These are phyloP conservation scores for Pseudogymnoascus sp. DNA, from an alignment of 2,329 filamentous ascomycete genomes.

Conservation along the genomic window DNA sequence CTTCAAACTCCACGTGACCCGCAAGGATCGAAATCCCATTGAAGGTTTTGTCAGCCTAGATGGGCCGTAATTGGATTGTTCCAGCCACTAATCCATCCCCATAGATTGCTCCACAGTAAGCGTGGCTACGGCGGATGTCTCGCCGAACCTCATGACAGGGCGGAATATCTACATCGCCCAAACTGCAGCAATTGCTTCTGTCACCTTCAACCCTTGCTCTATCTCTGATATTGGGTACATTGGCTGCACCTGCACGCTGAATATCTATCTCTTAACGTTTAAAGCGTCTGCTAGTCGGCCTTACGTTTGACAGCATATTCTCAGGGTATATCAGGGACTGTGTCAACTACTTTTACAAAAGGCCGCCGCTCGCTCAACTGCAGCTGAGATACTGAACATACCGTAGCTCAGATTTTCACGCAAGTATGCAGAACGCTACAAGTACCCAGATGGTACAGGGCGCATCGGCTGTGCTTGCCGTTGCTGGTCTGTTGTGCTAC, in stretches of 20 bases:
- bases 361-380: not conserved
- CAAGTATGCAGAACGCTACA: not conserved
- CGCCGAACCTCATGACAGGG: not conserved
- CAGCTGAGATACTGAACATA: not conserved
- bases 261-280: not conserved
- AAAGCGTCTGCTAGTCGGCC: not conserved
- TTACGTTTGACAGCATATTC: not conserved
- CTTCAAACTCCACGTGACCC: not conserved
- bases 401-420: not conserved
- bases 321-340: not conserved
- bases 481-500: not conserved
- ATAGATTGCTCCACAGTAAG: not conserved
- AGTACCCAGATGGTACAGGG: not conserved
- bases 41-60: too few species aligned
- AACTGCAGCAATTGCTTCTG: not conserved
- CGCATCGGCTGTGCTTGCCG: not conserved
- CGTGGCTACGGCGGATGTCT: not conserved
- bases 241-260: not conserved
- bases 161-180: not conserved
- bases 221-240: not conserved
- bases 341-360: not conserved
- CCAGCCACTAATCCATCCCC: not conserved
- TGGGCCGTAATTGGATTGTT: not conserved
- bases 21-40: not conserved
- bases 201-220: not conserved